These are phyloP conservation scores for Aspergillus piperis DNA, from an alignment of 2,329 filamentous ascomycete genomes.

Conservation along the genomic window DNA sequence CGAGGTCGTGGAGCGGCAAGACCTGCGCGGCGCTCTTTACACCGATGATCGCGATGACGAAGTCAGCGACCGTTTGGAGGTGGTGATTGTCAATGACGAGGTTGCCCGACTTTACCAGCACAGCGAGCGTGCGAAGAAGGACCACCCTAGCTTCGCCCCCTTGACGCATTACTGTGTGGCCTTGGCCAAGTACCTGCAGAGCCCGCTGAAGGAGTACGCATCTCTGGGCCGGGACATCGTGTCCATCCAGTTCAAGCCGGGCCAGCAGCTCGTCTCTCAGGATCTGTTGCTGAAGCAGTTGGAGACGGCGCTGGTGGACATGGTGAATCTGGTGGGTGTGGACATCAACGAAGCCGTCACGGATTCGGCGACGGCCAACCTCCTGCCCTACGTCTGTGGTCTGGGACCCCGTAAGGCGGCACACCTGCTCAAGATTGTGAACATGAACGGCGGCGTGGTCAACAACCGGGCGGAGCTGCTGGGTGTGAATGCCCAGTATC, in stretches of 20 bases:
- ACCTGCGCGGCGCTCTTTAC: constrained; percentile 77
- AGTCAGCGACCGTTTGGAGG: constrained; percentile 76
- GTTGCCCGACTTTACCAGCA: constrained; percentile 95
- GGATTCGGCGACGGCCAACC: constrained; percentile 78
- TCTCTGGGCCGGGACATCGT: constrained; percentile 84
- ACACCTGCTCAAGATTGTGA: constrained; percentile 82
- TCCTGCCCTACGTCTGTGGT: constrained; percentile 88
- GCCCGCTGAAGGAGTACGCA: constrained; percentile 94
- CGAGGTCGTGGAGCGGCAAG: constrained; percentile 73
- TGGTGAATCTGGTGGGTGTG: constrained; percentile 95
- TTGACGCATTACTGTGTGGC: constrained; percentile 87
- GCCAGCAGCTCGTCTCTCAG: constrained; percentile 82
- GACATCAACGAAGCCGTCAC: constrained; percentile 89
- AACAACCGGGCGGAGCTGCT: constrained; percentile 83
- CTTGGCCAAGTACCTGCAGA: constrained; percentile 88
- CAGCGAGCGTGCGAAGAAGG: constrained; percentile 73
- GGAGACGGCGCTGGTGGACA: constrained; percentile 97
- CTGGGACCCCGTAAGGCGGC: constrained; percentile 90
- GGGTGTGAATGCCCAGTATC: constrained; percentile 78
- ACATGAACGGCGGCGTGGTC: constrained; percentile 83
- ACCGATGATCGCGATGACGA: constrained; percentile 79
- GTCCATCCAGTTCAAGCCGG: constrained; percentile 84
- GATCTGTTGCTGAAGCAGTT: constrained; percentile 84
- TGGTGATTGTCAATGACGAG: constrained; percentile 93
- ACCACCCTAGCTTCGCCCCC: constrained; percentile 78